Base-by-base conservation (phyloP, 805 yeast species). In the Ogataea angusta region DNA sequence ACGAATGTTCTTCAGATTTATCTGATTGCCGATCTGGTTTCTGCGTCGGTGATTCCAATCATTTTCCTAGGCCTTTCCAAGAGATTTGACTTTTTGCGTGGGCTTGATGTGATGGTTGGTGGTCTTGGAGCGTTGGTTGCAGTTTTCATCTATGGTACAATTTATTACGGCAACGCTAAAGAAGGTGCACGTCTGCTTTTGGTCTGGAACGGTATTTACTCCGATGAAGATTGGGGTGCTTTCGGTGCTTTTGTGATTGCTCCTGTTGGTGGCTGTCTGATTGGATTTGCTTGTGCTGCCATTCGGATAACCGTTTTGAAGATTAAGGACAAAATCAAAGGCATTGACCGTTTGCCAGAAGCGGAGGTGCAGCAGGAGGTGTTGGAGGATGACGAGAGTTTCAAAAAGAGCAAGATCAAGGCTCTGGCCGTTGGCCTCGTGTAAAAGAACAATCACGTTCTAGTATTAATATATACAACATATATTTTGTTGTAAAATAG, bases 241-340 rank as follows among this genome's bases (percentile, higher is more conserved):
- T 90, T 90, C 66, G 97, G 95, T 17, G 96, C 96, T 2, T 90
- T 90, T 63, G 91, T 85, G 6, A 85, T 82, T 47, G 93, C 96
- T 1, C 96, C 96, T 5, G 71, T 81, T 29, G 95, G 91, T 19
- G 88, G 91, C 9, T 48, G 89, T 2, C 46, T 82, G 5, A 67
- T 81, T 46, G 80, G 85, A 2, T 61, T 76, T 10, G 53, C 69
- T 21, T 69, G 72, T 31, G 72, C 84, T 19, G 80, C 54, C 3
- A 17, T 70, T 12, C 72, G 93, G 63, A 57, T 76, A 25, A 42
- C 56, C 1, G 44, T 51, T 12, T 45, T 49, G 23, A 71, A 60
- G 40, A 21, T 63, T 4, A 57, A 60, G 35, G 54, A 72, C 23
- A 66, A 56, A 37, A 19, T 60, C 10, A 66, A 57, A 0, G 56